Evolutionary conservation across 139 green algal species (phyloP), one percentile per base, ranked within the genome.

Genomic region (Chlamydomonas sphaeroides): DNA sequence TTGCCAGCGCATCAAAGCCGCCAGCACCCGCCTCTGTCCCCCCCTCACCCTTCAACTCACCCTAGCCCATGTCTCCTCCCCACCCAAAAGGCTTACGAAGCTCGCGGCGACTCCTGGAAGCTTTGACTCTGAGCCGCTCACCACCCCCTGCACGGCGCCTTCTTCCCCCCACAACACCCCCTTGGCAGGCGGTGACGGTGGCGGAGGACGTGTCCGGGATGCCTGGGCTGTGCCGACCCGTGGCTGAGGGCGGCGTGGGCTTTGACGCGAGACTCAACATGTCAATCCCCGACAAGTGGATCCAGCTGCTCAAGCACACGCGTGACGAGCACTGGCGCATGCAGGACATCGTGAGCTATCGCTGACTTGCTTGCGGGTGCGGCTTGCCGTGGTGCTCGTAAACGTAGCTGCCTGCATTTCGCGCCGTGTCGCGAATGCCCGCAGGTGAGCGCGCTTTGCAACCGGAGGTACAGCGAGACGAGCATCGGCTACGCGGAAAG

Each of bases 161-260:
- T 3, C 51, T 32, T 26, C 57, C 6, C 6, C 1, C 45, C 36
- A 32, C 28, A 11, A 5, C 73, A 21, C 48, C 28, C 23, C 62
- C 23, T 21, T 1, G 51, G 26, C 80, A 93, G 79, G 93, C 92
- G 7, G 88, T 98, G 32, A 96, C 93, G 1, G 92, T 99, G 23
- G 97, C 97, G 0, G 97, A 99, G 89, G 97, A 99, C 69, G 97
- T 99, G 25, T 95, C 88, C 23, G 96, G 97, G 67, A 99, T 99
- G 97, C 97, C 97, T 14, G 91, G 85, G 17, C 90, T 99, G 75
- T 95, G 97, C 88, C 87, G 94, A 28, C 92, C 94, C 0, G 97
- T 99, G 49, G 8, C 41, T 0, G 94, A 98, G 83, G 94, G 96
- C 45, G 97, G 97, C 11, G 73, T 98, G 23, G 97, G 97, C n/a